Base-by-base conservation (phyloP, 225 moss, liverwort and hornwort species). In the Bryum argenteum region DNA sequence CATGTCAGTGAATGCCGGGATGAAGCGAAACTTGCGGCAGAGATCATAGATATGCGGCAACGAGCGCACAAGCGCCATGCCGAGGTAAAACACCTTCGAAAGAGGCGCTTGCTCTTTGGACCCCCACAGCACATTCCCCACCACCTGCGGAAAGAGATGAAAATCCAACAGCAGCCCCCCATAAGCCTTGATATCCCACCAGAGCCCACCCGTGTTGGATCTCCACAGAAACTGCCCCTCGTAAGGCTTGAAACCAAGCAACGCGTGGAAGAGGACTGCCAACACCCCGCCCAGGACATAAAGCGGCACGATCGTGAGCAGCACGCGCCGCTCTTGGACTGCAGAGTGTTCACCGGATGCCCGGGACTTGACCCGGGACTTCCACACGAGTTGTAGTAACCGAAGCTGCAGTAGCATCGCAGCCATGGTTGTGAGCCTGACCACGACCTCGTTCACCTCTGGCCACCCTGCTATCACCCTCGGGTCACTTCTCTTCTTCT, bases 71-170 rank as follows among this genome's bases (percentile, higher is more conserved):
- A 78, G 59, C 15, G 84, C 84, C 84, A 86, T 82, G 41, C 90
- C 90, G 21, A 82, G 64, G 69, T 91, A 91, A 61, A 91, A 91
- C 1, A 84, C 58, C 45, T 77, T 82, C 15, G 77, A 77, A 55
- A 91, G 67, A 0, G 90, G 88, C 0, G 86, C 78, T 24, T 84
- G 80, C 50, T 84, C 88, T 50, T 73, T 78, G 1, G 86, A 79
- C 44, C 82, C 84, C 90, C 90, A 86, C 50, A 91, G 56, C 19
- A 85, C 28, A 59, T 91, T 91, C 8, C 81, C 88, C 20, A 88
- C 75, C 42, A 88, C 86, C 75, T 86, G 88, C 10, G 88, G 88
- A 15, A 91, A 77, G 22, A 91, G 84, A 54, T 86, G 86, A 5
- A 86, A 84, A 40, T 88, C 90, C 61, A 86, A 17, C 18, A 91